Percentiles rank a stretch among this genome's conserved stretches.
These are phyloP conservation scores for Leccinum rimulosum DNA, from an alignment of 768 basidiomycete genomes.

Conservation along the genomic window DNA sequence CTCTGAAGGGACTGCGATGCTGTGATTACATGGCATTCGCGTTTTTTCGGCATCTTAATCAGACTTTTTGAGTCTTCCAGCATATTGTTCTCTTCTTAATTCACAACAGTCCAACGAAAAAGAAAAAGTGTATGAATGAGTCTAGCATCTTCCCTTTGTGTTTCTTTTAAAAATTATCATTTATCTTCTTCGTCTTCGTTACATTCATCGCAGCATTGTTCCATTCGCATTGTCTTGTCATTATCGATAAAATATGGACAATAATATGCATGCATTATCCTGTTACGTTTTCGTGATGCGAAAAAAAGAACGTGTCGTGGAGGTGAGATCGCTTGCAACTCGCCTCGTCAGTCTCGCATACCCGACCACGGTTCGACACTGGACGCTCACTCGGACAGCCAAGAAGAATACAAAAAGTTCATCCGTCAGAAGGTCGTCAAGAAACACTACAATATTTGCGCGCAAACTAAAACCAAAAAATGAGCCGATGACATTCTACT, in stretches of 20 bases:
- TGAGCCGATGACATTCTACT: not conserved
- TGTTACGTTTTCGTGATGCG: not conserved
- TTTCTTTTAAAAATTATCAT: not conserved
- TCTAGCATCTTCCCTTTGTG: not conserved
- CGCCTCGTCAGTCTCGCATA: not conserved
- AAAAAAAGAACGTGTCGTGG: not conserved
- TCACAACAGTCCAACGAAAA: not conserved
- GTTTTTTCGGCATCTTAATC: constrained; percentile 5
- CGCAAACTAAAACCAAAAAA: not conserved
- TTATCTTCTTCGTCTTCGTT: not conserved
- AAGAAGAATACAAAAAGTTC: not conserved
- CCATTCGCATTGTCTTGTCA: constrained; percentile 1
- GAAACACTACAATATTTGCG: not conserved
- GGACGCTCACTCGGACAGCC: not conserved
- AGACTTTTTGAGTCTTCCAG: constrained; percentile 1
- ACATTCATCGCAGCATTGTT: not conserved
- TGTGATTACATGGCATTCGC: not conserved
- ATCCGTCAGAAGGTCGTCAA: not conserved
- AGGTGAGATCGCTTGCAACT: not conserved
- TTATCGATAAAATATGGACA: constrained; percentile 27
- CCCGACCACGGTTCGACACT: not conserved
- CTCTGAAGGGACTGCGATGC: constrained; percentile 5
- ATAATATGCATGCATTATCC: constrained; percentile 12
- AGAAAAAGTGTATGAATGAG: constrained; percentile 25
- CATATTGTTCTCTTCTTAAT: constrained; percentile 7